These are phyloP conservation scores for Saccharomycopsis crataegensis DNA, from an alignment of 1,139 yeast species.

Conservation along the genomic window DNA sequence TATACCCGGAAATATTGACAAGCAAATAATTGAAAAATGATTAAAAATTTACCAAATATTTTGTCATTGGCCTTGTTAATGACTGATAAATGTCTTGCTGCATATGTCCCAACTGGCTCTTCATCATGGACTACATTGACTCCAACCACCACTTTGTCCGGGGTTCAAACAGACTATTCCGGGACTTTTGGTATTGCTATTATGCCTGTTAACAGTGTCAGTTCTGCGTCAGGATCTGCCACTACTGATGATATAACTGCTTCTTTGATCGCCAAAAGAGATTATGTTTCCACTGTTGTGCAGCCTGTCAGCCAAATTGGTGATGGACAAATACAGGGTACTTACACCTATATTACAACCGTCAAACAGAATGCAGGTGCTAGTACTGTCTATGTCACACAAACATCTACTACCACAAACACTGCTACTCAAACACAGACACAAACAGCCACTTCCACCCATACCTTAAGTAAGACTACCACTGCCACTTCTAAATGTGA, in stretches of 20 bases:
- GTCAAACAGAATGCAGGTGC: background rate
- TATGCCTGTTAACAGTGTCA: constrained; percentile 37
- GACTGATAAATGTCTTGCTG: constrained; percentile 34
- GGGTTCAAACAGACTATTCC: constrained; percentile 55
- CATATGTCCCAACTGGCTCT: constrained; percentile 49
- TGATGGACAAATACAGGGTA: constrained; percentile 47
- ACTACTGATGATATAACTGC: constrained; percentile 19
- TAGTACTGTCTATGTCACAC: constrained; percentile 29
- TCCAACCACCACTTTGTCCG: constrained; percentile 48
- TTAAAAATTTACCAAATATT: no score
- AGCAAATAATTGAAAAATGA: no score
- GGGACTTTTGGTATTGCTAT: constrained; percentile 65
- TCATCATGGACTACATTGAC: constrained; percentile 72
- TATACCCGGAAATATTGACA: no score
- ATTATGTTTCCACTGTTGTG: constrained; percentile 19
- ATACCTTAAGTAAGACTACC: constrained; percentile 27
- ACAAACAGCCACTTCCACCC: constrained; percentile 32
- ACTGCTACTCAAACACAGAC: constrained; percentile 35
- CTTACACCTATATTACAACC: constrained; percentile 24
- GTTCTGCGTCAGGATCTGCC: background rate
- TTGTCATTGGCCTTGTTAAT: no score
- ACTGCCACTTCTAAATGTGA: constrained; percentile 26
- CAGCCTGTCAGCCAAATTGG: constrained; percentile 31
- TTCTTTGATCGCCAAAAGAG: constrained; percentile 34
- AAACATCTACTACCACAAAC: constrained; percentile 16